These are phyloP conservation scores for Populus hybrid DNA, from an alignment of 441 rosid species.

Conservation along the genomic window DNA sequence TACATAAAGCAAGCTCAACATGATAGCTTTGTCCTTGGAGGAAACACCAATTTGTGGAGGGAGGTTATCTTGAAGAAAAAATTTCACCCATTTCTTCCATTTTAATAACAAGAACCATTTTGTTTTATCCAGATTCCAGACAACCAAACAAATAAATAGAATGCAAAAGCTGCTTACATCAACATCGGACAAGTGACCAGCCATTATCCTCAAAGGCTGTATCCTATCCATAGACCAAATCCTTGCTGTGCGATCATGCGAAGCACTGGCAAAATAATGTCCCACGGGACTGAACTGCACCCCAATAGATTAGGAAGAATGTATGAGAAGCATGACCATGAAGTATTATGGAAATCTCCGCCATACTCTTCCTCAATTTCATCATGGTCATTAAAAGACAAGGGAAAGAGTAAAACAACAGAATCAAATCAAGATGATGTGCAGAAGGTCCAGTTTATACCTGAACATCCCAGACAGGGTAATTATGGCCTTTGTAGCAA, in stretches of 20 bases:
- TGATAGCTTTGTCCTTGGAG: neutral
- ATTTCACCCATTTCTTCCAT: neutral
- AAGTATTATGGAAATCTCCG: neutral
- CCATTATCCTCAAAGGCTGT: slow-evolving; percentile 93
- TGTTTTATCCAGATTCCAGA: neutral
- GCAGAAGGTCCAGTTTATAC: slow-evolving; percentile 32
- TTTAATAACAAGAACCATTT: neutral
- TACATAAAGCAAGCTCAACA: slow-evolving; percentile 2
- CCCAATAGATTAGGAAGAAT: slow-evolving; percentile 25
- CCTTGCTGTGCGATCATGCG: slow-evolving; percentile 97
- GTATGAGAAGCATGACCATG: slow-evolving; percentile 5
- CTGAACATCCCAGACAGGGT: slow-evolving; percentile 99
- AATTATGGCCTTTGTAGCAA: slow-evolving; percentile 98
- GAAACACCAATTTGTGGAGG: neutral
- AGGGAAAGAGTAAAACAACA: neutral
- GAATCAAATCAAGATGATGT: neutral
- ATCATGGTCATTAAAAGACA: neutral
- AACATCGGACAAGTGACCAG: slow-evolving; percentile 97
- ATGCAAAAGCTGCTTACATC: slow-evolving; percentile 54
- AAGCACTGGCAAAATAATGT: slow-evolving; percentile 91
- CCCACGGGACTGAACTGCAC: slow-evolving; percentile 98
- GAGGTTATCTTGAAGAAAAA: neutral
- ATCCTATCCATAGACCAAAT: slow-evolving; percentile 96
- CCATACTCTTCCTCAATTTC: neutral
- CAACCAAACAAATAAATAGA: neutral